These are phyloP conservation scores for Boletus rex-veris DNA, from an alignment of 768 basidiomycete species.

Conservation along the genomic window DNA sequence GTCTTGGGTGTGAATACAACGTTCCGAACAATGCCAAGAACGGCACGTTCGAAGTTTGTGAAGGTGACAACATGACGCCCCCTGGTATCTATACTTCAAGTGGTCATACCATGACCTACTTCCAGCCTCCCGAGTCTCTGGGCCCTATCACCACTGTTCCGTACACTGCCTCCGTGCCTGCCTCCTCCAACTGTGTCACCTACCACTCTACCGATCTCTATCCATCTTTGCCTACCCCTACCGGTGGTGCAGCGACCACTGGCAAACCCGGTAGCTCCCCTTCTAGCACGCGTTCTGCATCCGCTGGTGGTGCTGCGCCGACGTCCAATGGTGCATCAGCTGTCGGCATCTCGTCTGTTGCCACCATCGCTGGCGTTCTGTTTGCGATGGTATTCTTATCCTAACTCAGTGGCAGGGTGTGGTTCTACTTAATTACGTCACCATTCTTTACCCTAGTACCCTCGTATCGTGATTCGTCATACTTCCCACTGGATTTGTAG, in stretches of 20 bases:
- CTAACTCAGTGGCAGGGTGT: slow-evolving; percentile 6
- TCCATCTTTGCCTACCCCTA: slow-evolving; percentile 19
- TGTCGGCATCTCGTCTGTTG: slow-evolving; percentile 29
- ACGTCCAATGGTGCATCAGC: slow-evolving; percentile 17
- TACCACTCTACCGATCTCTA: slow-evolving; percentile 37
- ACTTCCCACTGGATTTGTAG: not conserved
- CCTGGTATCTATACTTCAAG: slow-evolving; percentile 48
- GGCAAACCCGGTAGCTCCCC: not conserved
- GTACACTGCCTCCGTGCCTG: slow-evolving; percentile 37
- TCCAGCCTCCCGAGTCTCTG: slow-evolving; percentile 46
- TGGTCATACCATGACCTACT: slow-evolving; percentile 43
- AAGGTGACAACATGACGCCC: slow-evolving; percentile 59
- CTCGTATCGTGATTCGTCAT: too few relatives aligned
- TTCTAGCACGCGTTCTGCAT: slow-evolving; percentile 10
- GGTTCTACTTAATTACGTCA: not conserved
- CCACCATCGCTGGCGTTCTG: slow-evolving; percentile 30
- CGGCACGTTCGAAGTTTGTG: slow-evolving; percentile 60
- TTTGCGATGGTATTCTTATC: slow-evolving; percentile 37
- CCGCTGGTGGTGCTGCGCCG: slow-evolving; percentile 16
- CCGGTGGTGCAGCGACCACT: not conserved
- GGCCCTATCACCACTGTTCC: slow-evolving; percentile 45
- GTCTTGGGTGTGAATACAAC: slow-evolving; percentile 73
- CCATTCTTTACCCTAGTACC: not conserved
- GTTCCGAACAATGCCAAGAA: slow-evolving; percentile 60
- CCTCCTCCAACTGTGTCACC: slow-evolving; percentile 44